These are phyloP conservation scores for Malbranchea cinnamomea DNA, from an alignment of 2,329 filamentous ascomycete genomes.

Conservation along the genomic window DNA sequence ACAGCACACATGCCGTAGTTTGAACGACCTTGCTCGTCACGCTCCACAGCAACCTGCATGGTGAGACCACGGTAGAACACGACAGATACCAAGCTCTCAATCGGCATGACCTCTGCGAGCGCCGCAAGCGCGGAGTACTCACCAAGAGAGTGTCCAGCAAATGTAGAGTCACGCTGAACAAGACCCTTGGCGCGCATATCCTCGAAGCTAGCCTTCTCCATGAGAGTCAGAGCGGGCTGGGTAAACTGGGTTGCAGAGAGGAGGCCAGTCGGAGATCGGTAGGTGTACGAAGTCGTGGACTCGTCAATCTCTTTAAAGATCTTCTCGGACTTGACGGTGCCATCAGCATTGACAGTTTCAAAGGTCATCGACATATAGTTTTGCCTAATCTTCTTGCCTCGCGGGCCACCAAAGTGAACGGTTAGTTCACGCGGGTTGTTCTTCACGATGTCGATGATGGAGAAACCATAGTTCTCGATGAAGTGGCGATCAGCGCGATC, in stretches of 20 bases:
- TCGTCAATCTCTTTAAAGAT: slow-evolving; percentile 98
- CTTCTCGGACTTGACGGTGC: slow-evolving; percentile 91
- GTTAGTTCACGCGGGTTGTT: slow-evolving; percentile 99
- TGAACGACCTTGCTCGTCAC: slow-evolving; percentile 78
- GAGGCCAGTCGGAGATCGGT: slow-evolving; percentile 84
- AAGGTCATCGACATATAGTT: slow-evolving; percentile 99
- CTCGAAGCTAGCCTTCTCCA: slow-evolving; percentile 99
- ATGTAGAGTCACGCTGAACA: slow-evolving; percentile 89
- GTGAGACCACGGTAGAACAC: slow-evolving; percentile 98
- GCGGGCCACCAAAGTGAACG: slow-evolving; percentile 91
- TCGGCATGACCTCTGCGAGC: slow-evolving; percentile 97
- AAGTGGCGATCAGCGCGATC: slow-evolving; percentile 95
- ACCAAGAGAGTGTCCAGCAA: slow-evolving; percentile 92
- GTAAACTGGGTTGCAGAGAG: slow-evolving; percentile 97
- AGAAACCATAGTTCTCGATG: slow-evolving; percentile 96
- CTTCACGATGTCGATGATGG: slow-evolving; percentile 96
- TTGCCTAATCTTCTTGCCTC: slow-evolving; percentile 90
- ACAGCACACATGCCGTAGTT: slow-evolving; percentile 99
- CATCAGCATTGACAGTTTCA: slow-evolving; percentile 88
- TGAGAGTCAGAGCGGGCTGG: slow-evolving; percentile 87
- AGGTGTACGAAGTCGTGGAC: slow-evolving; percentile 88
- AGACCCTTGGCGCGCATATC: slow-evolving; percentile 97
- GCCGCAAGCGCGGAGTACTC: slow-evolving; percentile 96
- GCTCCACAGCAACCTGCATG: slow-evolving; percentile 98
- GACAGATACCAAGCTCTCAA: slow-evolving; percentile 92